phyloP scores from a whole-genome alignment of 129 eudicot genomes.

The Arctium lappa region DNA sequence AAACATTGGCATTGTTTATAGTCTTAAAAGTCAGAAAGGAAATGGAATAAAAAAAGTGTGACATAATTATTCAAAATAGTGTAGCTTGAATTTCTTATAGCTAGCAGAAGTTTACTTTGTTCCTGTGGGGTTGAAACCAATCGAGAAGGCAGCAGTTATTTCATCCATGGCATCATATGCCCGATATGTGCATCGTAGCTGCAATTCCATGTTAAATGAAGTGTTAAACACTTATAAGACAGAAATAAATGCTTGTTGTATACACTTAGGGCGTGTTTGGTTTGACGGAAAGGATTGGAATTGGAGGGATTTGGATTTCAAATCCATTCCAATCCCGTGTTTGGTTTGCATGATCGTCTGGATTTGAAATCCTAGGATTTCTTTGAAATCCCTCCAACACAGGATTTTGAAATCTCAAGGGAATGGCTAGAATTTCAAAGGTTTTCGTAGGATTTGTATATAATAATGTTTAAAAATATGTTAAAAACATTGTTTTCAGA shows the following conservation, averaged over 20 bases:
- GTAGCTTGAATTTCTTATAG: background rate
- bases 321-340: too few species aligned
- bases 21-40: background rate
- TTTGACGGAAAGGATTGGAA: too few species aligned
- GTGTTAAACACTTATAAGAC: background rate
- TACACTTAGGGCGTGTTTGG: background rate
- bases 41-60: background rate
- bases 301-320: too few species aligned
- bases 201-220: constrained; percentile 27
- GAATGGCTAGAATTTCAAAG: too few species aligned
- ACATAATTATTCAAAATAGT: background rate
- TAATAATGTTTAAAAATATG: too few species aligned
- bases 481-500: too few species aligned
- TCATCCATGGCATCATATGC: constrained; percentile 99
- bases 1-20: background rate
- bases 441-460: too few species aligned
- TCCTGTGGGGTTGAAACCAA: constrained; percentile 83
- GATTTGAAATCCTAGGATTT: too few species aligned
- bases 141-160: constrained; percentile 88
- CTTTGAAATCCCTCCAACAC: too few species aligned
- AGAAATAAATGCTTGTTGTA: background rate
- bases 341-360: too few species aligned
- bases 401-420: too few species aligned
- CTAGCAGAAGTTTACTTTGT: constrained; percentile 51
- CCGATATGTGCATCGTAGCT: constrained; percentile 96